phyloP scores from a whole-genome alignment of 176 grass and related monocot species.

The Aegilops bicornis region DNA sequence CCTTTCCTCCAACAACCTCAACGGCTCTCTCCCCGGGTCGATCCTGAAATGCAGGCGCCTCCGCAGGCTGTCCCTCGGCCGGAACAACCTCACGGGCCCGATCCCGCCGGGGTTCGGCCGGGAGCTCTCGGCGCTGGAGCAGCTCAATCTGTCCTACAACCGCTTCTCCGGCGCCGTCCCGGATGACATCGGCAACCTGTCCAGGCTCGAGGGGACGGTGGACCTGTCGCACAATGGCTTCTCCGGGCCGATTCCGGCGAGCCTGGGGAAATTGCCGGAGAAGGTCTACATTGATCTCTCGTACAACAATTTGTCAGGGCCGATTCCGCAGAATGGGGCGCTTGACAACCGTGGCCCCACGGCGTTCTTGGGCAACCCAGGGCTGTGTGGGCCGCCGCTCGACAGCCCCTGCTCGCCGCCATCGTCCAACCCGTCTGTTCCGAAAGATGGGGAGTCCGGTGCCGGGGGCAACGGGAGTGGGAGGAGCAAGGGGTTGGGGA shows the following conservation, averaged over 20 bases:
- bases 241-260: slow-evolving; percentile 71
- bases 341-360: slow-evolving; percentile 76
- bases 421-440: slow-evolving; percentile 46
- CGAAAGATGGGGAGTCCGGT: slow-evolving; percentile 34
- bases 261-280: slow-evolving; percentile 75
- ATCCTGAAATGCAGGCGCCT: slow-evolving; percentile 70
- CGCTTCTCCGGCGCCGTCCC: slow-evolving; percentile 57
- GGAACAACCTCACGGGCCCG: slow-evolving; percentile 60
- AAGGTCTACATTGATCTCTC: slow-evolving; percentile 92
- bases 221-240: slow-evolving; percentile 89
- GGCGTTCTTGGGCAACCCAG: slow-evolving; percentile 75
- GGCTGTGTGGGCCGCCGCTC: slow-evolving; percentile 74
- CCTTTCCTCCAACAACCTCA: slow-evolving; percentile 72
- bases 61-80: slow-evolving; percentile 55
- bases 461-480: slow-evolving; percentile 7
- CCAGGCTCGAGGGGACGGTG: slow-evolving; percentile 65
- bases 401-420: slow-evolving; percentile 66
- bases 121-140: slow-evolving; percentile 51
- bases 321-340: slow-evolving; percentile 74
- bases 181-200: slow-evolving; percentile 63
- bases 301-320: slow-evolving; percentile 87
- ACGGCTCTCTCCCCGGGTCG: slow-evolving; percentile 58
- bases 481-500: slow-evolving; percentile 57
- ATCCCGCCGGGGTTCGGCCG: slow-evolving; percentile 53
- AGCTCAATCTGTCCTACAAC: slow-evolving; percentile 86